Conservation (phyloP, 192 early-diverging fungal species). For the Polychytrium aggregatum region DNA sequence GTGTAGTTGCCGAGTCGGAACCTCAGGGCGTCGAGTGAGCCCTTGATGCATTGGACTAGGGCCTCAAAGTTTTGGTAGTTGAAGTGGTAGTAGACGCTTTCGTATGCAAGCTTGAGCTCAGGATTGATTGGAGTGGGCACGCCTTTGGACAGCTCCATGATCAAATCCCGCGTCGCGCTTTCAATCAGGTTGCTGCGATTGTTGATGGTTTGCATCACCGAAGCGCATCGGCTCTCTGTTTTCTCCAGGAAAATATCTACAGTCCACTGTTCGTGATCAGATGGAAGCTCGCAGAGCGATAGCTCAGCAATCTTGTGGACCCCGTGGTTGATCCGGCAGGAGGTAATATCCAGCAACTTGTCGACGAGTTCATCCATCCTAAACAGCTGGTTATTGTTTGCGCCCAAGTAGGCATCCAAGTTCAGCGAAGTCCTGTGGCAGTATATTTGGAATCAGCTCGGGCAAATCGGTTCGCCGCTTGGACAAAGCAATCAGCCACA, state of each 20-base stretch:
- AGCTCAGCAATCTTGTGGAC: constrained; percentile 44
- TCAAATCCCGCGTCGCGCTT: constrained; percentile 42
- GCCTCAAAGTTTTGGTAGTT: constrained; percentile 53
- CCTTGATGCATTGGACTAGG: constrained; percentile 48
- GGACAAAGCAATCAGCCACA: background rate
- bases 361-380: constrained; percentile 48
- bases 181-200: constrained; percentile 50
- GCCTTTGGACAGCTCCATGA: constrained; percentile 38
- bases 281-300: constrained; percentile 40
- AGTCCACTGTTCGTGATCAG: constrained; percentile 49
- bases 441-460: too few species aligned
- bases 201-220: constrained; percentile 34
- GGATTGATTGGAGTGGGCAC: constrained; percentile 24
- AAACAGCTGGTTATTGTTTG: constrained; percentile 38
- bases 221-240: constrained; percentile 39
- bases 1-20: constrained; percentile 46
- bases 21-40: constrained; percentile 42
- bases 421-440: constrained; percentile 48
- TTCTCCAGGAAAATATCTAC: constrained; percentile 44
- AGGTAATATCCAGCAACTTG: constrained; percentile 43
- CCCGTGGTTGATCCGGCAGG: constrained; percentile 43
- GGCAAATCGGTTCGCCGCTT: background rate
- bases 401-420: constrained; percentile 35
- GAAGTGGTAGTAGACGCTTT: constrained; percentile 52
- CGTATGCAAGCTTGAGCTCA: constrained; percentile 41